Evolutionary conservation across 2,329 filamentous ascomycete species (phyloP), one percentile per base, ranked within the genome.

Genomic region (Fusarium domesticum): DNA sequence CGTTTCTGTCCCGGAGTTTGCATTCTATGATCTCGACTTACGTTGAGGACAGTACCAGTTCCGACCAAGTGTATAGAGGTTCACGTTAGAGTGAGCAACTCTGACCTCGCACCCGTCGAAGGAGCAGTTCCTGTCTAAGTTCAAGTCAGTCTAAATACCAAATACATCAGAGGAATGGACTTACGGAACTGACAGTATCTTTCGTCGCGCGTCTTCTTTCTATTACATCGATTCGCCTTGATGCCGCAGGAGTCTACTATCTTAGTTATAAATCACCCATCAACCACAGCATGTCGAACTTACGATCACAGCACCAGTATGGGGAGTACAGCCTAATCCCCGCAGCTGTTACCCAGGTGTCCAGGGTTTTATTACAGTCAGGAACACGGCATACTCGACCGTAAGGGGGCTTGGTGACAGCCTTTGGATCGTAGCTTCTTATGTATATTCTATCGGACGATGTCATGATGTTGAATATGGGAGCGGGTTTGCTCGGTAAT

Each of bases 31-130:
- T n/a, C n/a, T n/a, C n/a, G 12, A 45, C 52, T 20, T 39, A 50
- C 52, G 52, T 0, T 48, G 38, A 11, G 45, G 43, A 2, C 52
- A 55, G 1, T 37, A 2, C 52, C 52, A 55, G 1, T 8, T 5
- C 2, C 8, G 6, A 2, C 3, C 18, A 1, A 15, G 31, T 8
- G 16, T 15, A 4, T 14, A 33, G 31, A 15, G 16, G 5, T 15
- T 18, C 4, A 38, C 34, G 4, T 2, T 1, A 2, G 50, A 51
- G 30, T 54, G 51, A 5, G 16, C 31, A 14, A 50, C 3, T 6
- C 34, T 33, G 1, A 23, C 3, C 5, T 15, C 4, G 18, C 50
- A 53, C 6, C 18, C 23, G 18, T 3, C 20, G 3, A 35, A 32
- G n/a, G 20, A 6, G 12, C 50, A 53, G 2, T 3, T 5, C 0